Evolutionary conservation across 345 rosid species (phyloP), one percentile per base, ranked within the genome.

Genomic region (Hypericum perforatum): DNA sequence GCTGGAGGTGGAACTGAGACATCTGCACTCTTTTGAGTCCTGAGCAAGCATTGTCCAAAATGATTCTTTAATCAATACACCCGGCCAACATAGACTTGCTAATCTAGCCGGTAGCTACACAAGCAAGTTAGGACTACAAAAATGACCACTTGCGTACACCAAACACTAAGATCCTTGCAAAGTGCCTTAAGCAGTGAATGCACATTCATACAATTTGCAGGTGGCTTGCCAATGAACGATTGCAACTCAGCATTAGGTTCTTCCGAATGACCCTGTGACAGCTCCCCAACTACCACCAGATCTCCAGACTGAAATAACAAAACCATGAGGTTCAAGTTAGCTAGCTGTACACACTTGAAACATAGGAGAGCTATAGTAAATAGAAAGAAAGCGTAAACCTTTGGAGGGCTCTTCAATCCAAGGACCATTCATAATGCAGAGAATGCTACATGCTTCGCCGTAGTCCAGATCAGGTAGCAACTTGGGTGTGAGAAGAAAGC

Each of bases 401-500:
- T 87, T 63, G 3, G 95, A 78, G 39, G 96, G 82, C 66, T 78
- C 76, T 49, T 75, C 79, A 36, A 87, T 87, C 95, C 95, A 91
- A 37, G 96, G 98, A 9, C 98, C 97, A 10, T 84, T 91, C 96
- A 91, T 84, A 69, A 91, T 82, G 62, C 84, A 86, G 58, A 91
- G 68, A 61, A 87, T 79, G 81, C 95, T 88, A 56, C 96, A 85
- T 0, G 90, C 96, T 69, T 88, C 90, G 16, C 90, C 83, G 67
- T 83, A 88, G 53, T 88, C 95, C 65, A 91, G 78, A 64, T 88
- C 82, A 0, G 95, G 81, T 45, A 91, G 82, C 64, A 88, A 71
- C 75, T 91, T 91, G 7, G 96, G 95, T 7, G 96, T 91, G 11
- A 91, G 78, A 47, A 91, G 69, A 80, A 88, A 91, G 65, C 94